phyloP scores from a whole-genome alignment of 179 eudicot genomes.

The Silene vulgaris region DNA sequence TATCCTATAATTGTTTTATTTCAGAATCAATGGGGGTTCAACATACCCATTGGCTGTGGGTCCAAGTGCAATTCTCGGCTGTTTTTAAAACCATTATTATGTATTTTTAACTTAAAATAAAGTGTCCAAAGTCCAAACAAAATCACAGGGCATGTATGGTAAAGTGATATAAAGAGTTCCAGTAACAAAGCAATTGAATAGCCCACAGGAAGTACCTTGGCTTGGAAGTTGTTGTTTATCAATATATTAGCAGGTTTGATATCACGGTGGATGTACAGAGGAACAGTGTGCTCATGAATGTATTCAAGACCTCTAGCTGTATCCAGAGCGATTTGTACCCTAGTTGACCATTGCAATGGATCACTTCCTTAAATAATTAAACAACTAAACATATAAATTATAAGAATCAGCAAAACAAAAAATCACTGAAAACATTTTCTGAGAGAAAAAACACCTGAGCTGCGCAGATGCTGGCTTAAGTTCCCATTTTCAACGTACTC shows the following conservation, averaged over 20 bases:
- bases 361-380: conserved; percentile 33
- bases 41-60: not conserved
- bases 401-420: conserved; percentile 8
- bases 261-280: conserved; percentile 64
- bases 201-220: conserved; percentile 39
- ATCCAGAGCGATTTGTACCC: conserved; percentile 78
- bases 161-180: not conserved
- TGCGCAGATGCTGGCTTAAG: conserved; percentile 53
- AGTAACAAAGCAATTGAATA: conserved; percentile 11
- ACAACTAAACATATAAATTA: conserved; percentile 7
- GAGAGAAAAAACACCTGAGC: conserved; percentile 33
- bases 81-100: not conserved
- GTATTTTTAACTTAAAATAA: not conserved
- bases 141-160: not conserved
- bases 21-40: too few relatives aligned
- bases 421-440: not conserved
- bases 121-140: not conserved
- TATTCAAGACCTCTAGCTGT: conserved; percentile 76
- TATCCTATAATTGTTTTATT: too few relatives aligned
- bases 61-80: not conserved
- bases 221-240: conserved; percentile 48
- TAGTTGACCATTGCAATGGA: conserved; percentile 53
- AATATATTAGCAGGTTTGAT: conserved; percentile 63
- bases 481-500: conserved; percentile 61
- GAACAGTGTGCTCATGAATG: conserved; percentile 68